Evolutionary conservation across 148 eudicot genomes (phyloP).

Genomic region (Dysphania ambrosioides): DNA sequence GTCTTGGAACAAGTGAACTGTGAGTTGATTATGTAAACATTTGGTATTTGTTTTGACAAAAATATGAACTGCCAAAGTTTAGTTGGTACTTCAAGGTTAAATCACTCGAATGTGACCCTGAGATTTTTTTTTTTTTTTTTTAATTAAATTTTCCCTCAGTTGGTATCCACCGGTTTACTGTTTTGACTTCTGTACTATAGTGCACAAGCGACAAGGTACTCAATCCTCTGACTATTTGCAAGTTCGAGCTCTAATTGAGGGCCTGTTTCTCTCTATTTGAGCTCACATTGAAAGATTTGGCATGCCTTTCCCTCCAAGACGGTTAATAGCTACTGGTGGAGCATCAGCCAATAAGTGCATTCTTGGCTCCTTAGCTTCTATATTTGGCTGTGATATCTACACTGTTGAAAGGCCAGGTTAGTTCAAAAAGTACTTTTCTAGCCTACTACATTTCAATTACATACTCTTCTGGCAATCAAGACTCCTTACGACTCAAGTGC

Average conservation of each 20-base stretch:
- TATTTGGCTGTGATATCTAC: conserved; percentile 81
- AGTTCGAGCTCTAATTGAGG: conserved; percentile 82
- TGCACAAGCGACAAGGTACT: not conserved
- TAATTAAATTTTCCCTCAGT: conserved; percentile 41
- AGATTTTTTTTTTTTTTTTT: conserved; percentile 9
- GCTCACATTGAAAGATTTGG: conserved; percentile 87
- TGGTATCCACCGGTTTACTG: conserved; percentile 63
- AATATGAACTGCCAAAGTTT: no score
- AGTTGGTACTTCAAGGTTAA: not conserved
- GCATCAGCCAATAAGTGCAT: conserved; percentile 80
- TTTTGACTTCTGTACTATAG: not conserved
- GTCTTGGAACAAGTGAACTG: conserved; percentile 99
- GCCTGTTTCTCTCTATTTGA: conserved; percentile 77
- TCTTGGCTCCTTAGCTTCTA: conserved; percentile 59
- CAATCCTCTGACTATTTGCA: conserved; percentile 23
- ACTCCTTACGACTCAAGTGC: not conserved
- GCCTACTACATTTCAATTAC: not conserved
- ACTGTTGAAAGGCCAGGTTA: conserved; percentile 80
- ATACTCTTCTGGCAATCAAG: not conserved
- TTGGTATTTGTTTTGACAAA: conserved; percentile 14
- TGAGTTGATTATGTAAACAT: conserved; percentile 33
- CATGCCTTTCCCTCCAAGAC: conserved; percentile 89
- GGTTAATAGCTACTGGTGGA: conserved; percentile 94
- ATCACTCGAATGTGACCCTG: not conserved
- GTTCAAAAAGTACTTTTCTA: not conserved